Conservation (phyloP, 2,329 filamentous ascomycete genomes). For the Lachnellula cervina region DNA sequence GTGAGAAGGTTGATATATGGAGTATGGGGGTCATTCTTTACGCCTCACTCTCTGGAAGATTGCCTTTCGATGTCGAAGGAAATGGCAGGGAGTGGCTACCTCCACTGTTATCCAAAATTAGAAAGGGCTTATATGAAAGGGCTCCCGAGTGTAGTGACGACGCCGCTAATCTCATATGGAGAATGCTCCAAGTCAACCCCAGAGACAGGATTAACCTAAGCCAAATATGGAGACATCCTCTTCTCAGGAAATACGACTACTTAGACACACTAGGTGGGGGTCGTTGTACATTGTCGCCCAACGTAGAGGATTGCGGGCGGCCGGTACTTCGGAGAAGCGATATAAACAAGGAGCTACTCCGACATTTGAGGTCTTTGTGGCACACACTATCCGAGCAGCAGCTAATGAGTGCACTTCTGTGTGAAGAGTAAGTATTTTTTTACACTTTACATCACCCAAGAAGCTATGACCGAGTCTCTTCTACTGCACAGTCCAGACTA, state of each 20-base stretch:
- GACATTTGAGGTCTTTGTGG: slow-evolving; percentile 87
- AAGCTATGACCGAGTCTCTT: neutral
- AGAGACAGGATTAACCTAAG: slow-evolving; percentile 72
- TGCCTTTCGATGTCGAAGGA: slow-evolving; percentile 68
- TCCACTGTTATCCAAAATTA: slow-evolving; percentile 57
- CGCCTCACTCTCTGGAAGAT: slow-evolving; percentile 74
- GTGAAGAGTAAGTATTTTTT: slow-evolving; percentile 50
- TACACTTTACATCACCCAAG: neutral
- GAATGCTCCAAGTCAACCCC: slow-evolving; percentile 76
- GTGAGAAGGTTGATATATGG: slow-evolving; percentile 88
- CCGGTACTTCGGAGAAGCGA: slow-evolving; percentile 57
- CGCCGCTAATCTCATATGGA: slow-evolving; percentile 70
- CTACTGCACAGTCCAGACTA: slow-evolving; percentile 1
- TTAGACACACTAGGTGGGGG: slow-evolving; percentile 51
- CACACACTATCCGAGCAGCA: slow-evolving; percentile 74
- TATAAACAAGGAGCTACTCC: slow-evolving; percentile 75
- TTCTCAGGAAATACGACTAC: slow-evolving; percentile 79
- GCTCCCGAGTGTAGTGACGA: slow-evolving; percentile 59
- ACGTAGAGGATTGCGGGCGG: slow-evolving; percentile 56
- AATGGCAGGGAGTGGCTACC: slow-evolving; percentile 39
- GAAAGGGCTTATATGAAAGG: slow-evolving; percentile 56
- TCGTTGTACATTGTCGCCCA: slow-evolving; percentile 47
- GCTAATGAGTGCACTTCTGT: slow-evolving; percentile 63
- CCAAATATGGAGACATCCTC: slow-evolving; percentile 79
- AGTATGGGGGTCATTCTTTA: slow-evolving; percentile 88